Percentiles rank a stretch among this genome's conserved stretches.
These are phyloP conservation scores for Marasmius oreades DNA, from an alignment of 1,284 basidiomycete genomes.

Conservation along the genomic window DNA sequence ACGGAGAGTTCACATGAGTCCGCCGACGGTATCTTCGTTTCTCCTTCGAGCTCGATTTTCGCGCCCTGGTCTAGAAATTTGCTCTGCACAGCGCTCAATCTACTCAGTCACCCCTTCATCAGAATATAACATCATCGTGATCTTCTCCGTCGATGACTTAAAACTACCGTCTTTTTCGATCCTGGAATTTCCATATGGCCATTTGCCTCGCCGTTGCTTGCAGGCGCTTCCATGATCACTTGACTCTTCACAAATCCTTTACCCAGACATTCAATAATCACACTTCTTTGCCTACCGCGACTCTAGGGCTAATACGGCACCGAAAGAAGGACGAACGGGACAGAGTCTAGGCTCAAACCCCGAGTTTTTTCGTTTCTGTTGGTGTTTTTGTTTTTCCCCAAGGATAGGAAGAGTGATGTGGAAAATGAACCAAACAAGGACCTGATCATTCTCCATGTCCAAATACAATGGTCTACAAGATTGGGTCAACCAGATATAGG, in stretches of 20 bases:
- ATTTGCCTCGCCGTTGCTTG: slow-evolving; percentile 12
- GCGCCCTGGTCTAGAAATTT: background rate
- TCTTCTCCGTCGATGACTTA: slow-evolving; percentile 4
- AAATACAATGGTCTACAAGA: background rate
- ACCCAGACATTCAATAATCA: background rate
- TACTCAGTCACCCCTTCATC: background rate
- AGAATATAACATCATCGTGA: background rate
- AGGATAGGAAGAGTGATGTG: too few relatives aligned
- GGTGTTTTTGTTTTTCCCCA: background rate
- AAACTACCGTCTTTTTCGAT: slow-evolving; percentile 9
- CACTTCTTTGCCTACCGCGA: background rate
- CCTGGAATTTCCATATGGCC: slow-evolving; percentile 5
- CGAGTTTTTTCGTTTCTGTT: too few relatives aligned
- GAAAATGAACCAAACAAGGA: too few relatives aligned
- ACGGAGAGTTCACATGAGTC: background rate
- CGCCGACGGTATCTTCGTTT: background rate
- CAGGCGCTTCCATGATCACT: slow-evolving; percentile 4
- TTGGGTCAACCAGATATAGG: background rate
- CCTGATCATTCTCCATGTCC: background rate
- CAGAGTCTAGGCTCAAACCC: too few relatives aligned
- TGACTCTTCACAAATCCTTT: background rate
- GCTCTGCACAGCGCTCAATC: background rate
- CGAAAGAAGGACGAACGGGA: background rate
- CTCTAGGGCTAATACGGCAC: background rate
- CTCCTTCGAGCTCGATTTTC: background rate